These are phyloP conservation scores for Fusarium lyarnte DNA, from an alignment of 2,329 filamentous ascomycete species.

Conservation along the genomic window DNA sequence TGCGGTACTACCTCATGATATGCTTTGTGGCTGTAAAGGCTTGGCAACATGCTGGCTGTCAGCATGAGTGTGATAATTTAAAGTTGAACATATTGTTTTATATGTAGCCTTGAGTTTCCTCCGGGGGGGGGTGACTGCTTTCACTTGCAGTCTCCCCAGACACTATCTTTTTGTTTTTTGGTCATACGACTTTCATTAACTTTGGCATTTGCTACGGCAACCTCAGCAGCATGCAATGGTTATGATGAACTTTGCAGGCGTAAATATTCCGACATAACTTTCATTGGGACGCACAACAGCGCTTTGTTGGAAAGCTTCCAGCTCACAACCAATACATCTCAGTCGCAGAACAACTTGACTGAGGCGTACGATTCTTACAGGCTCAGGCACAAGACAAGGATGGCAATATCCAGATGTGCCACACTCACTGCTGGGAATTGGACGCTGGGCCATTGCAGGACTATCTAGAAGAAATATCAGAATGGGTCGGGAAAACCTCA, in stretches of 20 bases:
- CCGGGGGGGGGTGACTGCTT: not conserved
- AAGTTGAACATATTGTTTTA: not conserved
- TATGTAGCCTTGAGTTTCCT: not conserved
- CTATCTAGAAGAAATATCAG: constrained; percentile 67
- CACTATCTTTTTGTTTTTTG: not conserved
- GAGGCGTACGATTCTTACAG: constrained; percentile 72
- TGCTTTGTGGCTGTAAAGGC: constrained; percentile 5
- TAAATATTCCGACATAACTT: constrained; percentile 68
- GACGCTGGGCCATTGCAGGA: constrained; percentile 65
- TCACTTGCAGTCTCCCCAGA: not conserved
- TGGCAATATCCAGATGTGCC: constrained; percentile 67
- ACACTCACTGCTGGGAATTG: constrained; percentile 68
- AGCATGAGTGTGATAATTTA: not conserved
- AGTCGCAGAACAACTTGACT: constrained; percentile 65
- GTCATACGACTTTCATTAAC: constrained; percentile 32
- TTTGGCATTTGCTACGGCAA: constrained; percentile 25
- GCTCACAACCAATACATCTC: constrained; percentile 69
- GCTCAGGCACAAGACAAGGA: constrained; percentile 68
- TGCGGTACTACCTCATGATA: not conserved
- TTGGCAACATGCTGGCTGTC: constrained; percentile 4
- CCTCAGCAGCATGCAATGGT: constrained; percentile 63
- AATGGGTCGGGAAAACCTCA: constrained; percentile 67
- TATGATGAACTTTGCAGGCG: constrained; percentile 63
- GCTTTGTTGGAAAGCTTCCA: constrained; percentile 65
- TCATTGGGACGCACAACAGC: constrained; percentile 72